Percentiles rank a stretch among this genome's conserved stretches.
Evolutionary conservation across 1,284 basidiomycete genomes (phyloP).

Genomic region (Pseudozyma sp.): DNA sequence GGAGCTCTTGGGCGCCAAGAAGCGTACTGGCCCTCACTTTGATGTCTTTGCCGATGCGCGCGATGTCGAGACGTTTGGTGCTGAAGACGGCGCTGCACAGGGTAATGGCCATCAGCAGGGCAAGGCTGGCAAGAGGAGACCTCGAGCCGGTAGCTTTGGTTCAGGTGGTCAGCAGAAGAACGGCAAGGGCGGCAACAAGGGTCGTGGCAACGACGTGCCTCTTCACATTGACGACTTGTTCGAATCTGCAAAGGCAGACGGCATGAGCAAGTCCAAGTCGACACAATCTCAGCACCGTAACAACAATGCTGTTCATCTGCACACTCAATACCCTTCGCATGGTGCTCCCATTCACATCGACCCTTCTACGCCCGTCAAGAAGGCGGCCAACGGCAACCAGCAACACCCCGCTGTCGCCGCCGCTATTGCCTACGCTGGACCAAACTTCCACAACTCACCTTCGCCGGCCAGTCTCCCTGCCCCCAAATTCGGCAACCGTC

Average conservation of each 20-base stretch:
- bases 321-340: conserved; percentile 30
- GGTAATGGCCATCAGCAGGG: conserved; percentile 15
- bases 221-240: conserved; percentile 54
- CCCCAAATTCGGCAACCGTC: conserved; percentile 54
- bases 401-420: conserved; percentile 42
- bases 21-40: conserved; percentile 50
- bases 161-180: conserved; percentile 23
- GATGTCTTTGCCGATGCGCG: conserved; percentile 60
- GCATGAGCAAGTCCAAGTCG: conserved; percentile 32
- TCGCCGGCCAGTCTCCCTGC: conserved; percentile 61
- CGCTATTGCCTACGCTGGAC: conserved; percentile 59
- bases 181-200: conserved; percentile 28
- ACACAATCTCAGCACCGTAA: conserved; percentile 25
- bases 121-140: conserved; percentile 30
- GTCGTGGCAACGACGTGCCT: conserved; percentile 31
- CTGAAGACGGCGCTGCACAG: conserved; percentile 13
- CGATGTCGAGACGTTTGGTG: conserved; percentile 58
- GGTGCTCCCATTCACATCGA: conserved; percentile 47
- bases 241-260: conserved; percentile 24
- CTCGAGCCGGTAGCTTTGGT: conserved; percentile 47
- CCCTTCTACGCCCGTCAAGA: conserved; percentile 46
- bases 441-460: conserved; percentile 65
- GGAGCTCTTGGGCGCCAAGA: conserved; percentile 51
- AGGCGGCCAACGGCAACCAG: conserved; percentile 30
- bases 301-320: conserved; percentile 12